These are phyloP conservation scores for Aspergillus puulaauensis DNA, from an alignment of 2,329 filamentous ascomycete genomes.

Conservation along the genomic window DNA sequence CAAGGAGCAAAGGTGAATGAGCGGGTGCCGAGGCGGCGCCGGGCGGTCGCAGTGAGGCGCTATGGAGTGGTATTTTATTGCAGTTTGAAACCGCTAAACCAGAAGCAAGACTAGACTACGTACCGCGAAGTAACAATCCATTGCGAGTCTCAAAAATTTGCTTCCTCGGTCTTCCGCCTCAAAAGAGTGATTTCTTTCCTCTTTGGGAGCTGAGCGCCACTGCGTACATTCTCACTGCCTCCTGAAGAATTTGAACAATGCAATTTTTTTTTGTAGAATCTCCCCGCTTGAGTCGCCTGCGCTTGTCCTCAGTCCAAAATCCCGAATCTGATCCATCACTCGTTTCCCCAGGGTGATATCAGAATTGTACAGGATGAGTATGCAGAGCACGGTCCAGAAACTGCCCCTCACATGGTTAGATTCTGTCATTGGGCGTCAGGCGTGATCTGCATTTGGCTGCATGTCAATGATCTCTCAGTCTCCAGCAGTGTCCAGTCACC, in stretches of 20 bases:
- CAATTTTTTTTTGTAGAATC: background rate
- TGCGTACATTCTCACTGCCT: background rate
- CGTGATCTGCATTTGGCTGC: constrained; percentile 17
- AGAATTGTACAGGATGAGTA: constrained; percentile 3
- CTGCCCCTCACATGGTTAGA: constrained; percentile 16
- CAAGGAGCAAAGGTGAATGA: background rate
- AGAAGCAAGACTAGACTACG: background rate
- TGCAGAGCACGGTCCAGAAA: constrained; percentile 20
- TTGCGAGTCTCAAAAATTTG: constrained; percentile 5
- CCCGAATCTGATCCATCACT: constrained; percentile 1
- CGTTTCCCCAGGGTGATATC: background rate
- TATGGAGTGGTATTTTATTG: background rate
- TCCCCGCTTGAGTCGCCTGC: background rate
- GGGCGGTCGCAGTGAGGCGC: background rate
- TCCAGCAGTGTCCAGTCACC: background rate
- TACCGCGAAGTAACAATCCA: background rate
- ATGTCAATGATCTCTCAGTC: constrained; percentile 13
- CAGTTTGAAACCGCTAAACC: constrained; percentile 1
- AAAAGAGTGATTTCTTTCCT: background rate
- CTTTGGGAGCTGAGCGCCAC: background rate
- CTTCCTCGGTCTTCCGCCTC: background rate
- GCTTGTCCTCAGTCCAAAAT: background rate
- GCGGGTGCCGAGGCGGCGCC: background rate
- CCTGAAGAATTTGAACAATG: background rate
- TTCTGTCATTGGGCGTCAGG: constrained; percentile 2